Base-by-base conservation (phyloP, 78 protist genomes). In the Salpingoeca rosetta region DNA sequence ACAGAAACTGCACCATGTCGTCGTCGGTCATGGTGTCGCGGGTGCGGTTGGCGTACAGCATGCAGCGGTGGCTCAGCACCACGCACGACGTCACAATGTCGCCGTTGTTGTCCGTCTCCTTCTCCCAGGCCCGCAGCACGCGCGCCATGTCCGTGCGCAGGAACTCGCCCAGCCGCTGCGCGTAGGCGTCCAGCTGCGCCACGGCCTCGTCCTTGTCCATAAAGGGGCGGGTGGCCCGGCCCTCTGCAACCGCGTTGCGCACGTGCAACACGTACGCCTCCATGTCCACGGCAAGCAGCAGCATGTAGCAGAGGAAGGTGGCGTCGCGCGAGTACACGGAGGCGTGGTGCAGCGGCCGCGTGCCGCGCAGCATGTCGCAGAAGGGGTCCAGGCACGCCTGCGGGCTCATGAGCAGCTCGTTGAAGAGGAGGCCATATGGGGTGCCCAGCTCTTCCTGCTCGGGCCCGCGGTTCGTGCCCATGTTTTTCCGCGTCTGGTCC, bases 351-450 rank as follows among this genome's bases (percentile, higher is more conserved):
- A 83, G 39, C 38, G 42, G 42, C 65, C 75, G 17, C n/a, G 78
- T 39, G 44, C 38, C 26, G 79, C 45, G 27, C 43, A 84, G 28
- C 38, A 89, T 56, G 42, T 40, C 44, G 65, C 12, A 3, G n/a
- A 88, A 75, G 25, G 93, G 81, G 72, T 43, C 41, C 44, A 91
- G 83, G 1, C 56, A 38, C 44, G 73, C 81, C 44, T 28, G 80
- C 10, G 93, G 91, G 11, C 86, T 3, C 44, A 36, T 12, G 42
- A 28, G 24, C 26, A 92, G 92, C 76, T 92, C 94, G 84, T 92
- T 92, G 78, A 85, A n/a, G 43, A 92, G 88, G 57, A 89, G 86
- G 75, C 94, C 94, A 36, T 25, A 27, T 1, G 92, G 84, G 17
- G 91, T 85, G 36, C 75, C 87, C 39, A 84, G 83, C 31, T 1